Evolutionary conservation across 805 yeast genomes (phyloP), one percentile per base, ranked within the genome.

Genomic region (Candida caryicola): DNA sequence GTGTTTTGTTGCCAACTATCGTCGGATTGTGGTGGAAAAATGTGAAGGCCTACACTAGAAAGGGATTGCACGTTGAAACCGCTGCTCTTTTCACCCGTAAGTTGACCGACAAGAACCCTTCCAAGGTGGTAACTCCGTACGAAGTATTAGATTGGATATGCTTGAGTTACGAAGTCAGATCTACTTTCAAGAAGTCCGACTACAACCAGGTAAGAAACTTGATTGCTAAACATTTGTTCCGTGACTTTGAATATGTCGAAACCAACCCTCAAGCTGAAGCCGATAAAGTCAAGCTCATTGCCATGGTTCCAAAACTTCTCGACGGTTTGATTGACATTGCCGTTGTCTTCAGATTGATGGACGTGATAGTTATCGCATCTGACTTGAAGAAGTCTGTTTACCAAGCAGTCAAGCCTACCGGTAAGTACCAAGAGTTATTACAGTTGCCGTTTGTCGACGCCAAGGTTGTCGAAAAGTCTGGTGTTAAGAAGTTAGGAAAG

Each of bases 21-120:
- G 98, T 95, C 21, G 85, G 88, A 29, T 68, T 71, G 19, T 91
- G 97, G 96, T 93, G 99, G 99, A 69, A 71, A 32, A 80, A 78
- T 38, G 87, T 88, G 36, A 85, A 83, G 57, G 68, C 83, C 2
- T 80, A 79, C 54, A 93, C 96, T 18, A 85, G 82, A 50, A 79
- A 78, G 49, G 96, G 96, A 3, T 70, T 93, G 43, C 86, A 85
- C 47, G 81, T 84, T 34, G 76, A 78, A 18, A 85, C 98, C n/a
- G 96, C 99, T 4, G 76, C 85, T 3, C 57, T 69, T 39, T 86
- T 85, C 54, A 81, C 86, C 32, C 82, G 85, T 50, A 73, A 76
- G 46, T 62, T 88, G 55, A 74, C 87, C 43, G 90, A 88, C 62
- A 76, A 75, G 55, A 81, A 79, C 54, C 91, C 93, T 8, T 76